A percentile compares a stretch with the other conserved stretches of the same genome.
phyloP scores from a whole-genome alignment of 2,329 filamentous ascomycete species.

The Macroventuria anomochaeta region DNA sequence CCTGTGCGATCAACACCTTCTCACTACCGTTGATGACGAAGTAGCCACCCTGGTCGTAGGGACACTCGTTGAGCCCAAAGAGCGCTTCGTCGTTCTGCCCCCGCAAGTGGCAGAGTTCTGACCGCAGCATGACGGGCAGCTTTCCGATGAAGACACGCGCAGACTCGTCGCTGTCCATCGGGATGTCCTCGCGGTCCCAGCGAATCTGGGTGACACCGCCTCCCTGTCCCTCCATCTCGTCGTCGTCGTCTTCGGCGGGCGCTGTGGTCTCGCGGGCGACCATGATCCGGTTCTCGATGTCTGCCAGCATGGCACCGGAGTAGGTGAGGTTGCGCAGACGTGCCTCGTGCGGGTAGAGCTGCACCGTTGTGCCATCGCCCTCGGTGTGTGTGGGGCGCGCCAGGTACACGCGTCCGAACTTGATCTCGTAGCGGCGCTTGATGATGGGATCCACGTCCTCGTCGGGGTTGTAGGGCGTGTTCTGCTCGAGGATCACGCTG shows the following conservation, averaged over 20 bases:
- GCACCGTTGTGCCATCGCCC: constrained; percentile 84
- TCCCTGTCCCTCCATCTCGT: constrained; percentile 50
- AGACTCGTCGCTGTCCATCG: constrained; percentile 58
- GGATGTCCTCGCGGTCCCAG: constrained; percentile 59
- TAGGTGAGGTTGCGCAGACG: constrained; percentile 96
- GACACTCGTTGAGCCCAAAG: constrained; percentile 93
- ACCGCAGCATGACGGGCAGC: constrained; percentile 97
- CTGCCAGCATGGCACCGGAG: constrained; percentile 86
- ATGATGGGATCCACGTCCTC: constrained; percentile 75
- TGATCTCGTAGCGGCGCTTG: constrained; percentile 91
- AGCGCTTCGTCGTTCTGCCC: constrained; percentile 83
- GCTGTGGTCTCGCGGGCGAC: constrained; percentile 79
- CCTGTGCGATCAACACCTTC: constrained; percentile 97
- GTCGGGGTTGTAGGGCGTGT: constrained; percentile 76
- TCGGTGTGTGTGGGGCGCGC: constrained; percentile 91
- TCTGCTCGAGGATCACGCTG: constrained; percentile 90
- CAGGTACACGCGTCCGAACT: constrained; percentile 88
- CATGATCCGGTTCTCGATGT: constrained; percentile 83
- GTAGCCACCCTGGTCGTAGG: constrained; percentile 97
- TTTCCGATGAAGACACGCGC: constrained; percentile 91
- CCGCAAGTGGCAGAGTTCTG: constrained; percentile 89
- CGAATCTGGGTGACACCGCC: constrained; percentile 47
- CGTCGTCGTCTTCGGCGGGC: constrained; percentile 71
- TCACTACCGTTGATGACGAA: constrained; percentile 99
- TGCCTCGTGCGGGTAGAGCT: constrained; percentile 91